Conservation (phyloP, 2,329 filamentous ascomycete species). For the Chalara sp. region DNA sequence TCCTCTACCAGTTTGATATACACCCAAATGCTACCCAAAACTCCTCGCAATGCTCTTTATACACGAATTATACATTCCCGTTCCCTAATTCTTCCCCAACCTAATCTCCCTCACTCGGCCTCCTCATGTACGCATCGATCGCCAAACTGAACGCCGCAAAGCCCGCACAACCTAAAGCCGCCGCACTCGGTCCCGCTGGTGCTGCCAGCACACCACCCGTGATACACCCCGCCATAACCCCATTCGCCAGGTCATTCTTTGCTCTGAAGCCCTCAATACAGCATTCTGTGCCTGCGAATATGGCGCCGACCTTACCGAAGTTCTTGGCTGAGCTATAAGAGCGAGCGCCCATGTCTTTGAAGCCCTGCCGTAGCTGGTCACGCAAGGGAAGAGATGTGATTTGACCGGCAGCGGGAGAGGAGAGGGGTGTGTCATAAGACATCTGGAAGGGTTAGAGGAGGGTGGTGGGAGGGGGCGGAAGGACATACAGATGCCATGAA, state of each 20-base stretch:
- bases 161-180: slow-evolving; percentile 78
- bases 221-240: slow-evolving; percentile 79
- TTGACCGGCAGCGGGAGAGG: slow-evolving; percentile 31
- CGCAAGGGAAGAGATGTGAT: slow-evolving; percentile 65
- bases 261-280: slow-evolving; percentile 87
- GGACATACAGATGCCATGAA: slow-evolving; percentile 90
- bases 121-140: slow-evolving; percentile 87
- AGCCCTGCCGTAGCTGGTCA: slow-evolving; percentile 76
- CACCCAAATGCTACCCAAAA: neutral
- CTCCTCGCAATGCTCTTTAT: neutral
- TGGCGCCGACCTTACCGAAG: slow-evolving; percentile 86
- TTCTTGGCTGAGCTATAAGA: slow-evolving; percentile 84
- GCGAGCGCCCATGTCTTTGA: slow-evolving; percentile 89
- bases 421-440: slow-evolving; percentile 91
- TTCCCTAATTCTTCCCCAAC: neutral
- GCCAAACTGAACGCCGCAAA: slow-evolving; percentile 91
- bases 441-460: slow-evolving; percentile 50
- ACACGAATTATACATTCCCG: neutral
- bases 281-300: slow-evolving; percentile 92
- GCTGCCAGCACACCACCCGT: slow-evolving; percentile 85
- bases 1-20: no score
- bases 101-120: slow-evolving; percentile 54
- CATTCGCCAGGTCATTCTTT: slow-evolving; percentile 90
- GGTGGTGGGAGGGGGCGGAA: slow-evolving; percentile 3
- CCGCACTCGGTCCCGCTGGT: slow-evolving; percentile 83